phyloP scores from a whole-genome alignment of 148 eudicot species.

The Spergularia bocconei region DNA sequence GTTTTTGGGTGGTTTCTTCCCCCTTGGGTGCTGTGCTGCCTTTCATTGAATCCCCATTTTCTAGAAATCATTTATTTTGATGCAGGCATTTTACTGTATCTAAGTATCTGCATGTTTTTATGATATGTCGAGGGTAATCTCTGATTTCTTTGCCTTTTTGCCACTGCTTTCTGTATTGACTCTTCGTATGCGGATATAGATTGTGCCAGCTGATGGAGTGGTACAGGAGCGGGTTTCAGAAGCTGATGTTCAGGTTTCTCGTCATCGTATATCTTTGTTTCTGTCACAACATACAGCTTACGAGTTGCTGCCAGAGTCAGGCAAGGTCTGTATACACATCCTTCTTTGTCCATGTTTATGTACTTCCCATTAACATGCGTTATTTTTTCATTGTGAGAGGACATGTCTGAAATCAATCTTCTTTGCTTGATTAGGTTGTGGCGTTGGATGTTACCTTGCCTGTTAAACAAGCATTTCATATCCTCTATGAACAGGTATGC shows the following conservation, averaged over 20 bases:
- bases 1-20: neutral
- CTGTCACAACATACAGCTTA: slow-evolving; percentile 77
- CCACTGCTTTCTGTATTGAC: neutral
- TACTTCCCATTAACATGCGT: neutral
- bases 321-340: slow-evolving; percentile 55
- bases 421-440: slow-evolving; percentile 52
- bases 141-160: neutral
- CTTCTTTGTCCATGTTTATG: neutral
- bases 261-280: slow-evolving; percentile 70
- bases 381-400: neutral
- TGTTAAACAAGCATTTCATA: slow-evolving; percentile 93
- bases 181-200: slow-evolving; percentile 22
- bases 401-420: slow-evolving; percentile 15
- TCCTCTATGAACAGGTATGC: slow-evolving; percentile 90
- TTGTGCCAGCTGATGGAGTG: slow-evolving; percentile 33
- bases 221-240: slow-evolving; percentile 52
- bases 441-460: slow-evolving; percentile 83
- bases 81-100: neutral
- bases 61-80: neutral
- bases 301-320: slow-evolving; percentile 95
- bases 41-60: neutral
- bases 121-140: neutral
- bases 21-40: neutral
- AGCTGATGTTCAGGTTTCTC: slow-evolving; percentile 74
- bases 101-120: neutral